Evolutionary conservation across 495 filamentous ascomycete species (phyloP), one percentile per base, ranked within the genome.

Genomic region (Sporormia fimetaria): DNA sequence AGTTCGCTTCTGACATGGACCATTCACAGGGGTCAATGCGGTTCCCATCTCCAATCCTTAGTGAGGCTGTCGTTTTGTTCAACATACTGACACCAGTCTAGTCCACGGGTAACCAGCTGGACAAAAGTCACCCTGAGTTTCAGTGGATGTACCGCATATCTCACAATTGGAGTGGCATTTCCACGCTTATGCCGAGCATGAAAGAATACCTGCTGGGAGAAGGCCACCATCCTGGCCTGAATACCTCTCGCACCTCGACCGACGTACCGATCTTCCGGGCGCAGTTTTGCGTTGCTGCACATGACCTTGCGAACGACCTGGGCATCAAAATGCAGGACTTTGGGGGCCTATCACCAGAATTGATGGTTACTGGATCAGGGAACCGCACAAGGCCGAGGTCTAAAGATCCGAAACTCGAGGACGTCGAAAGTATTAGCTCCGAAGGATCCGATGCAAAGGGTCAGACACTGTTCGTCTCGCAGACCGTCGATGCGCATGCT

Each of bases 121-220:
- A 75, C 23, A 75, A 78, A 27, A 71, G 71, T 10, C 85, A 94
- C 54, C 76, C 81, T 2, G 75, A 84, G 8, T 94, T 90, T 57
- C 75, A 86, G 21, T 94, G 87, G 87, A 73, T 86, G 32, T 92
- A 82, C 56, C 73, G 81, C 40, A 81, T 82, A 9, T 80, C 79
- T 24, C 71, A 76, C 16, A 74, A 83, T 56, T 94, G 87, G 87
- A 54, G 59, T 5, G 67, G 70, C 16, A 66, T 94, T 14, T 68
- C 66, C 33, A 69, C 76, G 20, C 65, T 88, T 8, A 63, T 92
- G 22, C 72, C 75, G 9, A 70, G 70, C 17, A 92, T 92, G 80
- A 64, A 63, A 21, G 75, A 76, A 28, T 64, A 67, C 35, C 47
- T 67, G 3, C 46, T 15, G 39, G 34, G 9, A 42, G 37, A 25